These are phyloP conservation scores for Trichoderma parareesei DNA, from an alignment of 495 filamentous ascomycete genomes.

Conservation along the genomic window DNA sequence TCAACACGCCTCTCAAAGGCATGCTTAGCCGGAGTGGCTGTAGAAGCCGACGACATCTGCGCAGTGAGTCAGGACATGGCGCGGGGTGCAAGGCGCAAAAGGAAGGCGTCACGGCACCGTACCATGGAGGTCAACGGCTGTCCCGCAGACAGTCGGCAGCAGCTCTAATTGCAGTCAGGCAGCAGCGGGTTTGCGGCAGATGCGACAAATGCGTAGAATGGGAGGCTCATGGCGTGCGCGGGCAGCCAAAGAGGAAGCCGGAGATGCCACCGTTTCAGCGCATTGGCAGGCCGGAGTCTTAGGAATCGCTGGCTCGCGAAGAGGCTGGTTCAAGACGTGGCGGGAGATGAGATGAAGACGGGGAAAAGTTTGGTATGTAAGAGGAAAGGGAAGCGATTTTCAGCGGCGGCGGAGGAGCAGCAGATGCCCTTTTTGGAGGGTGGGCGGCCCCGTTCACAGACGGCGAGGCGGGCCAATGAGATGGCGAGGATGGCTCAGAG, in stretches of 20 bases:
- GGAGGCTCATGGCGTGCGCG: constrained; percentile 8
- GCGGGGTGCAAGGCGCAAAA: constrained; percentile 3
- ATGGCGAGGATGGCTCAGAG: not conserved
- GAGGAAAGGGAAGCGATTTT: not conserved
- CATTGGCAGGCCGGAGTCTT: constrained; percentile 6
- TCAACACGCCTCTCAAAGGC: constrained; percentile 73
- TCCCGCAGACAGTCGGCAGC: constrained; percentile 1
- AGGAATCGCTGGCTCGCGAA: not conserved
- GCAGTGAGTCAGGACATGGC: constrained; percentile 13
- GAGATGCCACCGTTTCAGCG: constrained; percentile 7
- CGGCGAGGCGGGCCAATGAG: not conserved
- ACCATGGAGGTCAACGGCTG: constrained; percentile 5
- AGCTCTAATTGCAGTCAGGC: not conserved
- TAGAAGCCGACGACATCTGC: constrained; percentile 59
- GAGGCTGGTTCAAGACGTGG: not conserved
- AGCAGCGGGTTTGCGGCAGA: not conserved
- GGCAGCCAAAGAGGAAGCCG: constrained; percentile 8
- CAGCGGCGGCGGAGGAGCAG: not conserved
- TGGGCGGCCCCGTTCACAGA: not conserved
- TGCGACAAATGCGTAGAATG: not conserved
- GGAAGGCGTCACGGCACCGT: not conserved
- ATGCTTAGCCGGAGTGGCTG: constrained; percentile 58
- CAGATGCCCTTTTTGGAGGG: not conserved
- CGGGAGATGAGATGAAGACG: not conserved
- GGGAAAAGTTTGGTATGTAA: not conserved